phyloP scores from a whole-genome alignment of 768 basidiomycete genomes.

The Psilocybe azurescens region DNA sequence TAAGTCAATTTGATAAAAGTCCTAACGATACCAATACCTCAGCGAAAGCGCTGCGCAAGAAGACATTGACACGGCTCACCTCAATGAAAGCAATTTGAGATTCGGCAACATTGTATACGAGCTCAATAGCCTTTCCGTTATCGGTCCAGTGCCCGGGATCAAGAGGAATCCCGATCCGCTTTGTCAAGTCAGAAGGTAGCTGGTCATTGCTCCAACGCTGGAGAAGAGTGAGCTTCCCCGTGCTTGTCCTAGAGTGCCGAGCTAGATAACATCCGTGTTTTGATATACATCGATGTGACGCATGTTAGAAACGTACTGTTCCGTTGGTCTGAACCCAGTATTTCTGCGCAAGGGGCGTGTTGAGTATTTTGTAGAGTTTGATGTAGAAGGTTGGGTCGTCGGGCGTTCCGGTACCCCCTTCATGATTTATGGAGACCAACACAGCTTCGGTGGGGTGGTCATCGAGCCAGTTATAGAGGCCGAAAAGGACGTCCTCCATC shows the following conservation, averaged over 20 bases:
- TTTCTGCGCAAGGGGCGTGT: conserved; percentile 38
- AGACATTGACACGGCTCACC: conserved; percentile 21
- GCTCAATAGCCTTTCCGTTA: conserved; percentile 49
- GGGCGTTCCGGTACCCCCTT: conserved; percentile 49
- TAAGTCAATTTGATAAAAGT: conserved; percentile 46
- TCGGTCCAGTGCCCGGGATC: conserved; percentile 51
- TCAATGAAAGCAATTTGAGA: conserved; percentile 51
- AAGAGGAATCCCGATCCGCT: conserved; percentile 51
- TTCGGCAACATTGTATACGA: conserved; percentile 44
- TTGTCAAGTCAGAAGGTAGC: conserved; percentile 41
- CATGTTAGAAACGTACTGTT: conserved; percentile 19
- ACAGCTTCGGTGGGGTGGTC: conserved; percentile 56
- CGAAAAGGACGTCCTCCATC: conserved; percentile 55
- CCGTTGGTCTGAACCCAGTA: conserved; percentile 56
- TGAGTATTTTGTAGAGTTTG: conserved; percentile 45
- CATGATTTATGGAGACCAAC: conserved; percentile 55
- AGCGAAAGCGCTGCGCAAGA: neutral
- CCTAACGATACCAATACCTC: conserved; percentile 24
- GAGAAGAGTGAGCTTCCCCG: conserved; percentile 55
- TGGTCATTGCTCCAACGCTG: conserved; percentile 51
- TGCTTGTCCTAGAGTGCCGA: conserved; percentile 54
- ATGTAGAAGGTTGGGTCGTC: conserved; percentile 47
- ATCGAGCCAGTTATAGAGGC: conserved; percentile 56
- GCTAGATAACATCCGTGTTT: conserved; percentile 28
- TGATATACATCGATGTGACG: neutral